phyloP scores from a whole-genome alignment of 2,329 filamentous ascomycete species.

The Colletotrichum truncatum region DNA sequence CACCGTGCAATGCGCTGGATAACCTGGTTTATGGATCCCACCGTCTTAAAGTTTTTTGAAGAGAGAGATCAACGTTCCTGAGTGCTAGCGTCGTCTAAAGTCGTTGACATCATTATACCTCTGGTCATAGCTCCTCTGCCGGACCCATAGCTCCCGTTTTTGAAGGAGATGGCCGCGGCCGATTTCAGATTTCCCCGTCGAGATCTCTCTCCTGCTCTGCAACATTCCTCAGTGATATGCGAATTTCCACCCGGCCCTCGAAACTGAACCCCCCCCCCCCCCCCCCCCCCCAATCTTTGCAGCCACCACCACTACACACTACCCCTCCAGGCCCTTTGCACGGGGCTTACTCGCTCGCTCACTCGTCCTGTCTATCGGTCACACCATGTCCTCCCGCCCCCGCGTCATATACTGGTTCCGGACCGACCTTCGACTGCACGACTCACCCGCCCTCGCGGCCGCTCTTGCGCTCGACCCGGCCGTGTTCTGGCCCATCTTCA shows the following conservation, averaged over 20 bases:
- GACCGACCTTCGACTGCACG: conserved; percentile 80
- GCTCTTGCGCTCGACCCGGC: conserved; percentile 75
- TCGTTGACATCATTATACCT: conserved; percentile 35
- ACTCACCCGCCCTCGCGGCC: conserved; percentile 77
- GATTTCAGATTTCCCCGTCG: too few relatives aligned
- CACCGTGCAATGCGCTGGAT: too few relatives aligned
- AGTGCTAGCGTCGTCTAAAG: conserved; percentile 15
- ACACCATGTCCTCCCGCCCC: conserved; percentile 14
- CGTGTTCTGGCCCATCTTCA: conserved; percentile 79
- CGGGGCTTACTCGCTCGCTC: too few relatives aligned
- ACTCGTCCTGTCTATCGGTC: too few relatives aligned
- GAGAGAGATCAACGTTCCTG: too few relatives aligned
- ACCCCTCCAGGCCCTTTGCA: too few relatives aligned
- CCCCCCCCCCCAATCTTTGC: background rate
- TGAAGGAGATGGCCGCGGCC: too few relatives aligned
- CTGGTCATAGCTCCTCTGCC: background rate
- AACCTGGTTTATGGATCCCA: too few relatives aligned
- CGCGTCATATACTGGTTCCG: conserved; percentile 80
- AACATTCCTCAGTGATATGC: background rate
- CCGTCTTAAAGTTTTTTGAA: too few relatives aligned
- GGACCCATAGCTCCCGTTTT: too few relatives aligned
- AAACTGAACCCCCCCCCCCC: too few relatives aligned
- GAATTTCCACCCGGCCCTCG: background rate
- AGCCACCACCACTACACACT: background rate
- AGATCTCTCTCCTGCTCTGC: too few relatives aligned